Evolutionary conservation across 2,329 filamentous ascomycete genomes (phyloP).

Genomic region (Fusarium sp.): DNA sequence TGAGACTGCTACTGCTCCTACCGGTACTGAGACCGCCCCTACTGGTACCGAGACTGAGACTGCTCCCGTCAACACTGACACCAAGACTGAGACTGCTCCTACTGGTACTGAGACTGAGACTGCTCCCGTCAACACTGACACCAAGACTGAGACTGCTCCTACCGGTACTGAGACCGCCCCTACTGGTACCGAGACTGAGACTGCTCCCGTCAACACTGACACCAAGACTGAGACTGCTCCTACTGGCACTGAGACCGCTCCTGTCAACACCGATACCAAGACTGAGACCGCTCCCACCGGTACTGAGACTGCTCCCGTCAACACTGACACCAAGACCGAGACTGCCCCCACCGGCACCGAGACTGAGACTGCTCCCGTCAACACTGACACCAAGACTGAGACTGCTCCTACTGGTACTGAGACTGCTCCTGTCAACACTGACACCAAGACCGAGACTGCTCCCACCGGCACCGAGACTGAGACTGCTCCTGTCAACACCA

Average conservation of each 20-base stretch:
- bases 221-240: background rate
- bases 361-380: background rate
- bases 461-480: background rate
- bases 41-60: conserved; percentile 1
- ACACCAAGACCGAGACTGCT: conserved; percentile 13
- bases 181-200: conserved; percentile 4
- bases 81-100: background rate
- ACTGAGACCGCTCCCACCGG: background rate
- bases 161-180: conserved; percentile 2
- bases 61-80: no score
- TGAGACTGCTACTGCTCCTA: conserved; percentile 6
- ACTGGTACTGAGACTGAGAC: background rate
- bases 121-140: background rate
- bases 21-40: background rate
- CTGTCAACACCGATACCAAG: background rate
- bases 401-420: background rate
- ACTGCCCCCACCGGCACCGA: background rate
- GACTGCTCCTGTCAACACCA: background rate
- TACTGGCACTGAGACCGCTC: background rate
- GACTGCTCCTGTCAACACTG: conserved; percentile 7
- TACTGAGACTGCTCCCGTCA: background rate
- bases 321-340: background rate
- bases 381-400: background rate
- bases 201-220: no score
- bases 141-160: background rate